phyloP scores from a whole-genome alignment of 1,139 yeast species.

The Candida smagusa region DNA sequence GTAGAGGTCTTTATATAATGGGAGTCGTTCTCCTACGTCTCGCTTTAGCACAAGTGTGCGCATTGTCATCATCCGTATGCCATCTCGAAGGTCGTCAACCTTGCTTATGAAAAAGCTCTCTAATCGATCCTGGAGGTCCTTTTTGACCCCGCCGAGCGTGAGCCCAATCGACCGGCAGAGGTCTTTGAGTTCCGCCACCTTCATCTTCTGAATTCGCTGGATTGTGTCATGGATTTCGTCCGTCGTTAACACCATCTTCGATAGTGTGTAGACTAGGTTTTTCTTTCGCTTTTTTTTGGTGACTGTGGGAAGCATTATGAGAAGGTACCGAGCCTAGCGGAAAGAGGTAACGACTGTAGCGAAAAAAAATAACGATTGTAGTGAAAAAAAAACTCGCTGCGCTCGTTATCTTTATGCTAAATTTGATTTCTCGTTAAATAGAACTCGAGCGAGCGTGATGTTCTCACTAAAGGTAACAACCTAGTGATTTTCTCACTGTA shows the following conservation, averaged over 20 bases:
- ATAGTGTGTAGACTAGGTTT: too few species aligned
- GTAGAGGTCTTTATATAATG: slow-evolving; percentile 31
- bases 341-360: too few species aligned
- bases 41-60: slow-evolving; percentile 41
- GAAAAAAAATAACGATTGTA: too few species aligned
- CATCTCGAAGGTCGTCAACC: slow-evolving; percentile 27
- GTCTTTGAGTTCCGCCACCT: slow-evolving; percentile 19
- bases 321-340: too few species aligned
- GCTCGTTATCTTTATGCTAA: too few species aligned
- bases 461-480: too few species aligned
- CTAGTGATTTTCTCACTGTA: too few species aligned
- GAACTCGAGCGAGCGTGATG: too few species aligned
- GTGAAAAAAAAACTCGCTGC: too few species aligned
- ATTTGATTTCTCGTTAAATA: too few species aligned
- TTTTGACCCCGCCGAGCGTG: slow-evolving; percentile 48
- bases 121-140: slow-evolving; percentile 48
- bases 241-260: background rate
- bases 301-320: too few species aligned
- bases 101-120: slow-evolving; percentile 12
- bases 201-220: slow-evolving; percentile 12
- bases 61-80: slow-evolving; percentile 40
- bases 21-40: slow-evolving; percentile 30
- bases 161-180: slow-evolving; percentile 37
- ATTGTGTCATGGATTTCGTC: slow-evolving; percentile 10
- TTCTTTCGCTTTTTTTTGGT: too few species aligned